A percentile compares a stretch with the other conserved stretches of the same genome.
Evolutionary conservation across 2,329 filamentous ascomycete species (phyloP).

Genomic region (Penicillium sp.): DNA sequence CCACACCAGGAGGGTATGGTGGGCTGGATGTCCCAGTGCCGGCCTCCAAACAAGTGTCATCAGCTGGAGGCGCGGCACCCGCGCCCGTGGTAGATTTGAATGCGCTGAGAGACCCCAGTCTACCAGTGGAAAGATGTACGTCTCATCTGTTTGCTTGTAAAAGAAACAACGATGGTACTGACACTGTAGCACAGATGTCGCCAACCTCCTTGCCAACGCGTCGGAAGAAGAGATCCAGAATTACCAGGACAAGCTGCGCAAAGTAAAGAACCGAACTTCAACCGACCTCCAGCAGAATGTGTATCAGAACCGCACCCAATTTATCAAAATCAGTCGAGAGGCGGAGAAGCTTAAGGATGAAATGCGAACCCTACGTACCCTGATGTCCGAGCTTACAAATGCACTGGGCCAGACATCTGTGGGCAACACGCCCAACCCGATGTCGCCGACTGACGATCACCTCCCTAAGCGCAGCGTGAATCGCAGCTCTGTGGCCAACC

Average conservation of each 20-base stretch:
- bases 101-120: slow-evolving; percentile 73
- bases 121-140: slow-evolving; percentile 76
- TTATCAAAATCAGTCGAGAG: slow-evolving; percentile 99
- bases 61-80: slow-evolving; percentile 56
- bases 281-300: slow-evolving; percentile 90
- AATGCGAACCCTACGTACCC: slow-evolving; percentile 83
- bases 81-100: slow-evolving; percentile 69
- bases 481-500: slow-evolving; percentile 79
- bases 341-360: slow-evolving; percentile 96
- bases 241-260: slow-evolving; percentile 72
- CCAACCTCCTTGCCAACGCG: slow-evolving; percentile 74
- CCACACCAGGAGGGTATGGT: slow-evolving; percentile 59
- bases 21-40: slow-evolving; percentile 43
- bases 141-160: slow-evolving; percentile 4
- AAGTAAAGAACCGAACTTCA: slow-evolving; percentile 73
- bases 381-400: slow-evolving; percentile 88
- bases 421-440: slow-evolving; percentile 54
- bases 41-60: slow-evolving; percentile 43
- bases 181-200: slow-evolving; percentile 37
- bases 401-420: slow-evolving; percentile 53
- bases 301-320: slow-evolving; percentile 94
- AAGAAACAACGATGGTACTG: slow-evolving; percentile 14
- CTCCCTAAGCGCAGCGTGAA: slow-evolving; percentile 62
- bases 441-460: slow-evolving; percentile 52
- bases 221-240: slow-evolving; percentile 82